phyloP scores from a whole-genome alignment of 2,329 filamentous ascomycete genomes.

The Xylaria hypoxylon region DNA sequence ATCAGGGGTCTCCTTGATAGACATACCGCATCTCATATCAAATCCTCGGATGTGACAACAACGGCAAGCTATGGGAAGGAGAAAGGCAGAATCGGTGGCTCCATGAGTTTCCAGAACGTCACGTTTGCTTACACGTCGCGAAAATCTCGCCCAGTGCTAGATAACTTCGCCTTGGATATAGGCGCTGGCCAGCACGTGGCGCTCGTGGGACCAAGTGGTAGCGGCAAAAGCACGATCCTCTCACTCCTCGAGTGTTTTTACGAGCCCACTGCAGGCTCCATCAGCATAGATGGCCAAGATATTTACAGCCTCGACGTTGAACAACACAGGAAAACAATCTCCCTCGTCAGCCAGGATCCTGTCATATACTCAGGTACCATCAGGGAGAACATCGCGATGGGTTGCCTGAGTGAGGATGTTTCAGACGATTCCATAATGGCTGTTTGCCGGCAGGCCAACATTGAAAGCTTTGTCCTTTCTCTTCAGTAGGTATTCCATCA shows the following conservation, averaged over 20 bases:
- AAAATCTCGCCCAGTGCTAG: conserved; percentile 55
- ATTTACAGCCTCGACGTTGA: conserved; percentile 57
- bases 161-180: conserved; percentile 58
- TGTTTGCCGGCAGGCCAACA: conserved; percentile 69
- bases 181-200: conserved; percentile 63
- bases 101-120: neutral
- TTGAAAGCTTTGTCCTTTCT: conserved; percentile 71
- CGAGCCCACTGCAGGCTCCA: conserved; percentile 57
- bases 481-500: conserved; percentile 55
- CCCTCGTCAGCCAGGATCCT: conserved; percentile 78
- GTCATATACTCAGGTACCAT: conserved; percentile 70
- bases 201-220: conserved; percentile 67
- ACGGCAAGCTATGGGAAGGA: no score
- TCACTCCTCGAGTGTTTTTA: conserved; percentile 62
- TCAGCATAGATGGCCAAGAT: conserved; percentile 60
- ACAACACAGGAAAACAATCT: conserved; percentile 70
- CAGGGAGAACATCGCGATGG: conserved; percentile 74
- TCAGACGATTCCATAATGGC: conserved; percentile 61
- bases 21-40: no score
- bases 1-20: neutral
- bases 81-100: neutral
- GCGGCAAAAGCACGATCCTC: conserved; percentile 72
- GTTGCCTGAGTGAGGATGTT: conserved; percentile 64
- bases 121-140: conserved; percentile 70
- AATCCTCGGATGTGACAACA: no score